phyloP scores from a whole-genome alignment of 495 filamentous ascomycete genomes.

The Elasticomyces elasticus region DNA sequence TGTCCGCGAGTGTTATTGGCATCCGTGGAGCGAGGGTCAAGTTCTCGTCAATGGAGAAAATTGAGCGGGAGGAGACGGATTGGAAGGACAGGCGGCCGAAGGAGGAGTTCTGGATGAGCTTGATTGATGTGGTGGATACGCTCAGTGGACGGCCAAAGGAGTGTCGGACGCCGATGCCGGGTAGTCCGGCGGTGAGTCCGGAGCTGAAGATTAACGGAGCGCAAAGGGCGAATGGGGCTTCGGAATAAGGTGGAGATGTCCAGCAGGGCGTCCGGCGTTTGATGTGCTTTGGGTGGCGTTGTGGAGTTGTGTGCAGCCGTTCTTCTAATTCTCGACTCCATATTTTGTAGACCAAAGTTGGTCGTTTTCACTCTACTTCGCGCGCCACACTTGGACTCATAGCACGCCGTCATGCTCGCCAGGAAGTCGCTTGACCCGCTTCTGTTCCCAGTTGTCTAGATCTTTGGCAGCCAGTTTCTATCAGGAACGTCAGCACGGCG shows the following conservation, averaged over 20 bases:
- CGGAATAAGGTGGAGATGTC: background rate
- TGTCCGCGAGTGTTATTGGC: constrained; percentile 74
- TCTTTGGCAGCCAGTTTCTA: constrained; percentile 85
- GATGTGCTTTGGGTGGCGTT: background rate
- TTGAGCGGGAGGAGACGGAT: constrained; percentile 81
- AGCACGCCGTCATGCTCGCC: constrained; percentile 84
- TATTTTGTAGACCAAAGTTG: background rate
- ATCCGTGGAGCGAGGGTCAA: constrained; percentile 82
- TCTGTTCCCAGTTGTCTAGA: constrained; percentile 92
- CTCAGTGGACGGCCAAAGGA: constrained; percentile 56
- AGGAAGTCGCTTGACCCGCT: constrained; percentile 72
- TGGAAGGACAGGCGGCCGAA: constrained; percentile 83
- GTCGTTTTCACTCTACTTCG: background rate
- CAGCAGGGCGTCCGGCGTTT: background rate
- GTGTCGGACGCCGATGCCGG: constrained; percentile 7
- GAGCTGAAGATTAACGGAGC: background rate
- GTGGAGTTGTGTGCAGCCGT: background rate
- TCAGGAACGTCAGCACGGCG: background rate
- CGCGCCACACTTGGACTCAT: constrained; percentile 32
- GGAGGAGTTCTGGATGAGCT: constrained; percentile 71
- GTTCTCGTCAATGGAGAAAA: constrained; percentile 66
- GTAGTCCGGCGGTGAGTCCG: constrained; percentile 1
- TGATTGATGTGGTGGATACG: constrained; percentile 75
- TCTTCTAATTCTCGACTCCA: background rate
- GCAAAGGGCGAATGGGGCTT: background rate